Conservation (phyloP, 2,329 filamentous ascomycete genomes). For the Herpotrichia juniperi region DNA sequence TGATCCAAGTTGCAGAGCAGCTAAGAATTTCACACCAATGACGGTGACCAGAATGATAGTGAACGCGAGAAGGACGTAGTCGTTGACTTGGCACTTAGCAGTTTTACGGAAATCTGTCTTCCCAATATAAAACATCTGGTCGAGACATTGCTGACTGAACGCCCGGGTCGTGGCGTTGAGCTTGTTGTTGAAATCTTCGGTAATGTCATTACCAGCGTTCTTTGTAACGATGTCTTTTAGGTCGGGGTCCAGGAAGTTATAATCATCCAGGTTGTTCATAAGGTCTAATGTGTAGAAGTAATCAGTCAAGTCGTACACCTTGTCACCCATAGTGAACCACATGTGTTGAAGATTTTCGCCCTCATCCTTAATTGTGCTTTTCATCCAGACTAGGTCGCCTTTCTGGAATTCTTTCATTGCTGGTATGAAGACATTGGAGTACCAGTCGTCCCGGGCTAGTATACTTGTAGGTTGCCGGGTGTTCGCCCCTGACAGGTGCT, state of each 20-base stretch:
- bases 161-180: conserved; percentile 59
- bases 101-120: conserved; percentile 82
- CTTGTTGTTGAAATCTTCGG: conserved; percentile 64
- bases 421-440: conserved; percentile 73
- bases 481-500: conserved; percentile 73
- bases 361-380: conserved; percentile 63
- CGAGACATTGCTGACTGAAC: conserved; percentile 81
- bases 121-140: conserved; percentile 83
- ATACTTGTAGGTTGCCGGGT: conserved; percentile 61
- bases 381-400: conserved; percentile 79
- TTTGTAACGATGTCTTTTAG: conserved; percentile 72
- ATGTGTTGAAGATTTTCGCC: conserved; percentile 71
- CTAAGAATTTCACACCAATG: conserved; percentile 86
- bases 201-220: conserved; percentile 82
- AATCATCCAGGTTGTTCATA: conserved; percentile 61
- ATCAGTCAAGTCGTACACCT: conserved; percentile 87
- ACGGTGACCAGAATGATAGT: conserved; percentile 82
- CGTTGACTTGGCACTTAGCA: conserved; percentile 82
- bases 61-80: conserved; percentile 87
- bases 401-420: conserved; percentile 86
- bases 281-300: conserved; percentile 80
- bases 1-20: conserved; percentile 90
- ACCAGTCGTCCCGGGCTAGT: conserved; percentile 75
- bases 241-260: conserved; percentile 73
- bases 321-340: conserved; percentile 80